Conservation (phyloP, 805 yeast genomes). For the Kazachstania viticola region DNA sequence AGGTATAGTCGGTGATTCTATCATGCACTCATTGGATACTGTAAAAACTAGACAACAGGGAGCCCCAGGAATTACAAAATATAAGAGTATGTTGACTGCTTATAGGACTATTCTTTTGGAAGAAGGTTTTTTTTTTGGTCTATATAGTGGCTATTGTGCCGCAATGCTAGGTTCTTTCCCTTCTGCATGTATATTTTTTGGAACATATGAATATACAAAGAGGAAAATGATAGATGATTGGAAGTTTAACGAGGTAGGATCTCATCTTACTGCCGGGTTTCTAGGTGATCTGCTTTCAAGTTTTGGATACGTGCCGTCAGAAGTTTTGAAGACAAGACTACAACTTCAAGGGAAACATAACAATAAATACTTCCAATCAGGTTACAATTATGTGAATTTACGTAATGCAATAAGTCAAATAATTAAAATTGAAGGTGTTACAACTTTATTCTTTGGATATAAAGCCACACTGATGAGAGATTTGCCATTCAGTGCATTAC, state of each 20-base stretch:
- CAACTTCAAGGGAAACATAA: slow-evolving; percentile 86
- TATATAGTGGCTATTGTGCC: slow-evolving; percentile 87
- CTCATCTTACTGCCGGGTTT: slow-evolving; percentile 79
- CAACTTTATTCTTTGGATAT: slow-evolving; percentile 79
- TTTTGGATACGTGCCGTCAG: slow-evolving; percentile 87
- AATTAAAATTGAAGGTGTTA: slow-evolving; percentile 54
- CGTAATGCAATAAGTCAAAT: slow-evolving; percentile 60
- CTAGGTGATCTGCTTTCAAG: slow-evolving; percentile 89
- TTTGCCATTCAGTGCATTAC: slow-evolving; percentile 90
- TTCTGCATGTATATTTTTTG: slow-evolving; percentile 87
- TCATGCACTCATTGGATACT: slow-evolving; percentile 93
- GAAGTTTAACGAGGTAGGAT: slow-evolving; percentile 60
- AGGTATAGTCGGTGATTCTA: slow-evolving; percentile 82
- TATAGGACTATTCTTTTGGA: slow-evolving; percentile 62
- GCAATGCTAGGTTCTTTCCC: slow-evolving; percentile 91
- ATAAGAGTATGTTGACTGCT: slow-evolving; percentile 61
- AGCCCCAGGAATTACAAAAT: slow-evolving; percentile 53
- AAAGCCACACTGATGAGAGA: slow-evolving; percentile 89
- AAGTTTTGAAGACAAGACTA: slow-evolving; percentile 82
- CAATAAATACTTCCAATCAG: slow-evolving; percentile 66
- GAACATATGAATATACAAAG: slow-evolving; percentile 77
- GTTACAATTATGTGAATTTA: slow-evolving; percentile 77
- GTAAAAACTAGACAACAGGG: slow-evolving; percentile 97
- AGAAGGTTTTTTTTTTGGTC: slow-evolving; percentile 77
- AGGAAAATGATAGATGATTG: slow-evolving; percentile 53